These are phyloP conservation scores for Podospora tetraspora DNA, from an alignment of 495 filamentous ascomycete species.

Conservation along the genomic window DNA sequence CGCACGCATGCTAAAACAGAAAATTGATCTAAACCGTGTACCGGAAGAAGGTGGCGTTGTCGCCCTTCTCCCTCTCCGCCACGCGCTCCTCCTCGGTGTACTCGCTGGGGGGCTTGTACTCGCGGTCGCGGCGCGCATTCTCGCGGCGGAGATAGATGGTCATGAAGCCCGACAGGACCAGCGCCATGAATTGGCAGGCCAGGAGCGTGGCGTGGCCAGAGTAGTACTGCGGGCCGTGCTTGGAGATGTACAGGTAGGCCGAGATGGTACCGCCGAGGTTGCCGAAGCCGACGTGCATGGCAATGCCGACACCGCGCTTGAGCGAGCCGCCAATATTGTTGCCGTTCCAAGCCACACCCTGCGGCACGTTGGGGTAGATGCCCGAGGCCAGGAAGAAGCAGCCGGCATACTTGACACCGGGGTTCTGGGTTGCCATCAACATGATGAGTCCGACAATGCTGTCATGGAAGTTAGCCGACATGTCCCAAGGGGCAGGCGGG, in stretches of 20 bases:
- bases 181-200: slow-evolving; percentile 40
- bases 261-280: slow-evolving; percentile 68
- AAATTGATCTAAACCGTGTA: slow-evolving; percentile 43
- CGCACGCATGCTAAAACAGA: not conserved
- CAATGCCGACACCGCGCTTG: slow-evolving; percentile 72
- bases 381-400: slow-evolving; percentile 63
- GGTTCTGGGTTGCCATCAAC: slow-evolving; percentile 49
- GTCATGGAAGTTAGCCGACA: slow-evolving; percentile 23
- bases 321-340: slow-evolving; percentile 78
- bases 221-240: slow-evolving; percentile 55
- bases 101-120: slow-evolving; percentile 38
- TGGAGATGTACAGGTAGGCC: slow-evolving; percentile 61
- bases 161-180: slow-evolving; percentile 50
- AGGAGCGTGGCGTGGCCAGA: slow-evolving; percentile 54
- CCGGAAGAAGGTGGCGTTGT: slow-evolving; percentile 50
- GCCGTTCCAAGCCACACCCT: slow-evolving; percentile 73
- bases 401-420: slow-evolving; percentile 62
- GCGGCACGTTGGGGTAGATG: slow-evolving; percentile 70
- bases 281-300: slow-evolving; percentile 77
- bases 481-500: not conserved
- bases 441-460: slow-evolving; percentile 61
- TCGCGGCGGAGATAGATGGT: slow-evolving; percentile 55
- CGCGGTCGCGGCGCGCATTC: slow-evolving; percentile 51
- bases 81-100: slow-evolving; percentile 45
- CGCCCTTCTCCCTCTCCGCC: slow-evolving; percentile 44